Evolutionary conservation across 306 rosid species (phyloP), one percentile per base, ranked within the genome.

Genomic region (Quercus parvula): DNA sequence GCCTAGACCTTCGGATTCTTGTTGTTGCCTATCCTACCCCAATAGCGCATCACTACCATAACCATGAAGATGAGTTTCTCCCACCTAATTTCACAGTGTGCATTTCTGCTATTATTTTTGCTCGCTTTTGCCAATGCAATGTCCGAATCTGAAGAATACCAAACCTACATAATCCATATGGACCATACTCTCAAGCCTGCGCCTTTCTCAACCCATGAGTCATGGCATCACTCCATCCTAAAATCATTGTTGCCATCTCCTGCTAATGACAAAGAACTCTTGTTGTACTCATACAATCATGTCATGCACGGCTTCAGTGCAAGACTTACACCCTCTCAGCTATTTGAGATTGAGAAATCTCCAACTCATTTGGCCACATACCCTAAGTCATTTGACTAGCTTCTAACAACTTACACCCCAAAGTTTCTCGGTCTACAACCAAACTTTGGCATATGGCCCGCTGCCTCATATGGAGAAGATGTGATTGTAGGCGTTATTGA

Each of bases 251-350:
- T 56, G 10, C 24, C 70, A 2, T 6, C 27, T 13, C 41, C 51
- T 4, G 56, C 18, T 4, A 24, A 27, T 2, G 61, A 59, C 35
- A 41, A 15, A 6, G 27, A 58, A 22, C 22, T 41, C 70, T 15
- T 80, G 24, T 11, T 81, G 38, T 81, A 82, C 70, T 51, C 74
- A 8, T 82, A 82, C 81, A 41, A n/a, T 38, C 80, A 82, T 31
- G 78, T 46, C 28, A 33, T 77, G 61, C 64, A 77, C 3, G 78
- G 85, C 13, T 82, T 82, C 70, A 44, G 76, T 30, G 71, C 81
- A 27, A 70, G 27, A 15, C 69, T 78, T 41, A 69, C 24, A 15
- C 31, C 30, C 1, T 56, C 69, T 19, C 71, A 78, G 25, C 22
- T 69, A 54, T 22, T 4, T 7, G 19, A 82, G 28, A 6, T 28